A percentile compares a stretch with the other conserved stretches of the same genome.
Evolutionary conservation across 306 rosid species (phyloP).

Genomic region (Cicer yamashitae): DNA sequence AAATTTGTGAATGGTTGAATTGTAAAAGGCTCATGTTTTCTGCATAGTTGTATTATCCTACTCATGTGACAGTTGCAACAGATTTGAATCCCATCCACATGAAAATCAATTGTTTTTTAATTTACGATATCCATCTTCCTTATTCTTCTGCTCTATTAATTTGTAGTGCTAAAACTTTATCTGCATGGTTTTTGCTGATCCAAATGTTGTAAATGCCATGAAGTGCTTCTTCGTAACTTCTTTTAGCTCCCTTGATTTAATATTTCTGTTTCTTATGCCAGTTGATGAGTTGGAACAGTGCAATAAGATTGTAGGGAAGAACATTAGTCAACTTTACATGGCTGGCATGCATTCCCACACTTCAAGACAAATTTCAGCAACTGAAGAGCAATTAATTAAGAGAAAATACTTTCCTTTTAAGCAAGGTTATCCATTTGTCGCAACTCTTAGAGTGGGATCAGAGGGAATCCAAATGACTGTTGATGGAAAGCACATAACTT

Average conservation of each 20-base stretch:
- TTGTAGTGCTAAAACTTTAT: constrained; percentile 20
- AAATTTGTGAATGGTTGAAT: constrained; percentile 9
- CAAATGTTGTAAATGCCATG: constrained; percentile 27
- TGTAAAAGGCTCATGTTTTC: not conserved
- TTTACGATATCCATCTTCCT: constrained; percentile 1
- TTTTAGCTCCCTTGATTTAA: constrained; percentile 30
- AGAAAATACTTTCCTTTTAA: constrained; percentile 85
- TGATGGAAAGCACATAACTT: constrained; percentile 95
- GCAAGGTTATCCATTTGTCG: constrained; percentile 94
- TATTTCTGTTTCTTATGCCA: constrained; percentile 53
- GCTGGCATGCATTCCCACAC: constrained; percentile 53
- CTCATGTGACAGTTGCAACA: constrained; percentile 35
- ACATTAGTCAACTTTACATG: constrained; percentile 50
- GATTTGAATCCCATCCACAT: constrained; percentile 14
- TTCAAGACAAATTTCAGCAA: constrained; percentile 57
- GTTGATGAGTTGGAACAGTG: constrained; percentile 98
- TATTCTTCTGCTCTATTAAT: not conserved
- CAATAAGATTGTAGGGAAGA: constrained; percentile 87
- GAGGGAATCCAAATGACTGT: constrained; percentile 99
- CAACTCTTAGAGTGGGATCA: constrained; percentile 92
- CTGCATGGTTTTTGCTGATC: constrained; percentile 31
- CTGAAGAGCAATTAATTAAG: constrained; percentile 60
- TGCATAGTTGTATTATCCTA: constrained; percentile 4
- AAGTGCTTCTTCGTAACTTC: constrained; percentile 7
- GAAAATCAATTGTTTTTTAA: constrained; percentile 22